Base-by-base conservation (phyloP, 75 land plant species). In the Sequoiadendron giganteum region DNA sequence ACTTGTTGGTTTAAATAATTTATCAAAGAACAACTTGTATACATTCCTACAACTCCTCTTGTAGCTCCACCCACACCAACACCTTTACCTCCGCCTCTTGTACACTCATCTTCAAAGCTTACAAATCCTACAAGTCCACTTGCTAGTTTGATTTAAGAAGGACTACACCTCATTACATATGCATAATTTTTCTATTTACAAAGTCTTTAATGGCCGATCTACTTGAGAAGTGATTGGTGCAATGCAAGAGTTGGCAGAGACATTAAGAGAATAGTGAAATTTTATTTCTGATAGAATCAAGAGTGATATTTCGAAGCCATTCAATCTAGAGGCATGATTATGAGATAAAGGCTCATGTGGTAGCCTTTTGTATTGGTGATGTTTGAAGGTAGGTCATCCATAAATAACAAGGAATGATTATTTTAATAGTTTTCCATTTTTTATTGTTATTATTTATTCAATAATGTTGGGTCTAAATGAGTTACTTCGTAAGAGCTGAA, bases 121-220 rank as follows among this genome's bases (percentile, higher is more conserved):
- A 92, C 91, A 39, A 98, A 96, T 90, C 99, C 99, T 81, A 98
- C 95, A 34, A 98, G 94, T n/a, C 87, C 93, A 49, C 96, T 96
- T 77, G 97, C 95, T 72, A 96, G 95, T 45, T 89, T 97, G 81
- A 90, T 97, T 85, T 96, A 89, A 91, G 38, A 14, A 16, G n/a
- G n/a, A n/a, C 34, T 85, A 21, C 21, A 55, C 56, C 42, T 85
- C 68, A 52, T 32, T 85, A 48, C 38, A 34, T 16, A 85, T 30
- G 38, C 28, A 1, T 48, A 18, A 56, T 55, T 85, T 85, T 42
- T 85, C 65, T 85, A 85, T 21, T 52, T 85, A 15, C 68, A 85
- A 85, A 85, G 86, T 55, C 42, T 85, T 85, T 6, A 8, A 54
- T 56, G 30, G 28, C 28, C 3, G 55, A 55, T 8, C 68, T 85